These are phyloP conservation scores for Dryadomyces quercus-mongolicae DNA, from an alignment of 2,329 filamentous ascomycete species.

Conservation along the genomic window DNA sequence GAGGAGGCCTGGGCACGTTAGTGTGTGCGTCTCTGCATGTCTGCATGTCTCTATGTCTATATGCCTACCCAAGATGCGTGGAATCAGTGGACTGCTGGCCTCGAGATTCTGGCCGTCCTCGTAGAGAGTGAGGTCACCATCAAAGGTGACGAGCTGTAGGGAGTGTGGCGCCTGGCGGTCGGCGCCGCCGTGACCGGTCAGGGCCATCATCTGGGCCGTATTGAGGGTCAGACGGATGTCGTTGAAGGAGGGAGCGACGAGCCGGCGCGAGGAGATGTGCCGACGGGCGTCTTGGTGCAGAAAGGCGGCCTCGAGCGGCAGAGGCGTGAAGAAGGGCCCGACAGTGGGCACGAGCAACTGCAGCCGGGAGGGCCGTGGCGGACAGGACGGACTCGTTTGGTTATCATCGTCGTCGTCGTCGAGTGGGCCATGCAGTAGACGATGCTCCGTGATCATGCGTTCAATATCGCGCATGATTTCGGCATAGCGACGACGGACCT, in stretches of 20 bases:
- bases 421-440: conserved; percentile 58
- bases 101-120: conserved; percentile 75
- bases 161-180: conserved; percentile 33
- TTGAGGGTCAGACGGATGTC: conserved; percentile 89
- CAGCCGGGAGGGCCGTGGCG: conserved; percentile 65
- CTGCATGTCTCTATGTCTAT: too few relatives aligned
- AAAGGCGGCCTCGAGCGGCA: conserved; percentile 83
- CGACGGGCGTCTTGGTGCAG: conserved; percentile 76
- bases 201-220: conserved; percentile 84
- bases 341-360: conserved; percentile 84
- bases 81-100: conserved; percentile 64
- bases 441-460: conserved; percentile 82
- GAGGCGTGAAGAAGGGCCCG: conserved; percentile 84
- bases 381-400: neutral
- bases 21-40: too few relatives aligned
- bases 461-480: conserved; percentile 96
- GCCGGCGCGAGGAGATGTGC: conserved; percentile 80
- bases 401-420: conserved; percentile 25
- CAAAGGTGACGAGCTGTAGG: conserved; percentile 83
- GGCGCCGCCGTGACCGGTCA: conserved; percentile 37
- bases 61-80: conserved; percentile 37
- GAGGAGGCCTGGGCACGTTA: conserved; percentile 50
- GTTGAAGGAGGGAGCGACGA: conserved; percentile 95
- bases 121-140: conserved; percentile 95
- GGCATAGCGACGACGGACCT: conserved; percentile 77